Conservation (phyloP, 345 rosid species). For the Toxicodendron radicans region DNA sequence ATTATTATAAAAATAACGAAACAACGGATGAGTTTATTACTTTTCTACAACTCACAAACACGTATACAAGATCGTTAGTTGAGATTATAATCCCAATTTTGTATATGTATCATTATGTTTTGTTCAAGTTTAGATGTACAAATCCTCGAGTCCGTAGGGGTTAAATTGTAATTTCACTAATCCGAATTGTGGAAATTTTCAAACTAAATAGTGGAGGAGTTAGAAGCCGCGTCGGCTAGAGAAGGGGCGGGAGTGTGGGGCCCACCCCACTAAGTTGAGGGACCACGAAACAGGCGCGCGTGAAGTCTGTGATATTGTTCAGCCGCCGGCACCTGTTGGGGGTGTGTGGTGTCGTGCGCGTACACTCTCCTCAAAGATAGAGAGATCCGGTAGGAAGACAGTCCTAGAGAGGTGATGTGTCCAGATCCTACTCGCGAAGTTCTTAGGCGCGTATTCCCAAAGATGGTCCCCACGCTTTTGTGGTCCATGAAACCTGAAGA, state of each 20-base stretch:
- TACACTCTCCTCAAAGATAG: not conserved
- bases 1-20: too few relatives aligned
- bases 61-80: too few relatives aligned
- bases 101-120: too few relatives aligned
- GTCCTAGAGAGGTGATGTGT: not conserved
- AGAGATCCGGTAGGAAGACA: not conserved
- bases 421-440: not conserved
- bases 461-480: not conserved
- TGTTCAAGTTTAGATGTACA: too few relatives aligned
- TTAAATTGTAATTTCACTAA: too few relatives aligned
- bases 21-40: too few relatives aligned
- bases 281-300: constrained; percentile 10
- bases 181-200: not conserved
- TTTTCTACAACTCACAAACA: too few relatives aligned
- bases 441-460: not conserved
- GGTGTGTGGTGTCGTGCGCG: too few relatives aligned
- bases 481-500: constrained; percentile 13
- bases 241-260: not conserved
- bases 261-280: not conserved
- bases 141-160: too few relatives aligned
- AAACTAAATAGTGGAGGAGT: not conserved
- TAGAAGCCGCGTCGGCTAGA: not conserved
- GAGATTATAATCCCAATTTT: too few relatives aligned
- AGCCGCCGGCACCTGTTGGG: constrained; percentile 16
- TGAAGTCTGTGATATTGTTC: not conserved